Conservation (phyloP, 129 eudicot genomes). For the Centrapalus pauciflorus region DNA sequence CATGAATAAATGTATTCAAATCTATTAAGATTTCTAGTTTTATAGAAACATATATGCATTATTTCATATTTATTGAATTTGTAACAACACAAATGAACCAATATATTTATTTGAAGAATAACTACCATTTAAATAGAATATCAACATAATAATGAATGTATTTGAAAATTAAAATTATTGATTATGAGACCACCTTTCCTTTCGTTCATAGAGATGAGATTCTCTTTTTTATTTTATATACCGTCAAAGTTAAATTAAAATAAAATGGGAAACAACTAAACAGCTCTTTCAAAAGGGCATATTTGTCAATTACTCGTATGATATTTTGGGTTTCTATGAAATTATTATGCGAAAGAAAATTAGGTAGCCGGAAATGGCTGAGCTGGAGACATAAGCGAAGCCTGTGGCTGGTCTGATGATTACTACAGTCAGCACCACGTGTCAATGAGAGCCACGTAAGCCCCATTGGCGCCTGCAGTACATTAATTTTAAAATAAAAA, state of each 20-base stretch:
- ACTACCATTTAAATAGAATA: too few relatives aligned
- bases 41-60: too few relatives aligned
- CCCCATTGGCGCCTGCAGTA: background rate
- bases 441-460: constrained; percentile 11
- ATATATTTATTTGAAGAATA: too few relatives aligned
- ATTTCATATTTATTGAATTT: too few relatives aligned
- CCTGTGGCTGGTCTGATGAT: background rate
- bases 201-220: background rate
- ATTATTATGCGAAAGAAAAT: background rate
- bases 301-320: background rate
- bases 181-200: constrained; percentile 5
- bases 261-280: too few relatives aligned
- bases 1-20: too few relatives aligned
- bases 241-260: too few relatives aligned
- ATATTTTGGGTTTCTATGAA: background rate
- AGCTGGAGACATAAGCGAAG: constrained; percentile 4
- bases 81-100: too few relatives aligned
- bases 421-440: background rate
- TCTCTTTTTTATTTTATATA: background rate
- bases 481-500: too few relatives aligned
- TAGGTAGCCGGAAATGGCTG: constrained; percentile 1
- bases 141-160: background rate
- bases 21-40: too few relatives aligned
- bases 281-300: background rate
- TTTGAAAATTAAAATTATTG: background rate